Evolutionary conservation across 139 green algal genomes (phyloP), one percentile per base, ranked within the genome.

Genomic region (Choricystis sp.): DNA sequence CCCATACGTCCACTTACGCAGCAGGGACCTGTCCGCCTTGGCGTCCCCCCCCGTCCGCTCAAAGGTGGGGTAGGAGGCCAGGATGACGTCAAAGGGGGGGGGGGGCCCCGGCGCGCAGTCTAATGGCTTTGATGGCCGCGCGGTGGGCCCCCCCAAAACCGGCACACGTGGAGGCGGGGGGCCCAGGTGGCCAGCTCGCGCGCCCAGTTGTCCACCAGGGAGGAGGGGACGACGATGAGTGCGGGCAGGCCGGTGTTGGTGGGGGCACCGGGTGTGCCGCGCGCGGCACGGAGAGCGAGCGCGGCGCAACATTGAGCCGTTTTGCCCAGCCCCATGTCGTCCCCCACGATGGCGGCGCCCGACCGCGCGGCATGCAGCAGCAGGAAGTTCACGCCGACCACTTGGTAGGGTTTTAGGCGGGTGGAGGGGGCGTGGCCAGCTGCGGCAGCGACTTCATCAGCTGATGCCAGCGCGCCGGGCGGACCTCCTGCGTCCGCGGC

Each of bases 321-420:
- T 70, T 97, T 97, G 61, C 90, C 89, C 22, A 94, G 84, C 0
- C 85, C 83, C 69, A 63, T 62, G 30, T 70, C 63, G 63, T 96
- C 88, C 19, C 86, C 88, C 60, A 96, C 69, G 60, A 96, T 96
- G 60, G 79, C 78, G n/a, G 77, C 81, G 2, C 48, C 40, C 16
- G 76, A 80, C 14, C 79, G 66, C 57, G 74, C 68, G 60, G 86
- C 72, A 27, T 96, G 81, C 62, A 95, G 76, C 74, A 91, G 70
- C 60, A 96, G 76, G 74, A 94, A 97, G 74, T 95, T 96, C 59
- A 97, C 82, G 52, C 90, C 89, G 2, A 96, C 83, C 27, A 95
- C 62, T 80, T 95, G 87, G 72, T 91, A 89, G 3, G 74, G 75
- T 64, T 91, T 91, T 19, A 91, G 69, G 0, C 63, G 58, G 3